phyloP scores from a whole-genome alignment of 2,329 filamentous ascomycete genomes.

The Penicillium crustosum region DNA sequence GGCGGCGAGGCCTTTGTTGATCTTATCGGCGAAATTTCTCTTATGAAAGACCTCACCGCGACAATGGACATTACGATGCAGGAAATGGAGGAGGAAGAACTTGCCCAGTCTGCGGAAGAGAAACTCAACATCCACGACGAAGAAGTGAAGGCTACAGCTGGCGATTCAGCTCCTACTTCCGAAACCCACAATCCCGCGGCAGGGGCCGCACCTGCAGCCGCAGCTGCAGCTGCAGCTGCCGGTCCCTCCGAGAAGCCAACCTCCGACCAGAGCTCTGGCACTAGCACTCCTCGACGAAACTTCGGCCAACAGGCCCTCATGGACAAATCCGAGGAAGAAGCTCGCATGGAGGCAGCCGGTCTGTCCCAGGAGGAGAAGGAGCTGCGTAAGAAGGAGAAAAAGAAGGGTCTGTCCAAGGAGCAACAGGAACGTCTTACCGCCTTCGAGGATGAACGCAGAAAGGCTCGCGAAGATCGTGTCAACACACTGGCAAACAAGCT shows the following conservation, averaged over 20 bases:
- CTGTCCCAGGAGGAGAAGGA: slow-evolving; percentile 73
- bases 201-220: slow-evolving; percentile 46
- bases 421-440: slow-evolving; percentile 88
- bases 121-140: slow-evolving; percentile 49
- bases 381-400: slow-evolving; percentile 78
- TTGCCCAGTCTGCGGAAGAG: slow-evolving; percentile 54
- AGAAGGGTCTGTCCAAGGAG: slow-evolving; percentile 85
- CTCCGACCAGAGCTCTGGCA: slow-evolving; percentile 38
- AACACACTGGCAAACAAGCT: slow-evolving; percentile 81
- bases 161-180: slow-evolving; percentile 21
- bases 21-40: slow-evolving; percentile 95
- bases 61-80: slow-evolving; percentile 98
- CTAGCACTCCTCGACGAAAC: slow-evolving; percentile 51
- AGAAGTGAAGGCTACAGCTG: slow-evolving; percentile 45
- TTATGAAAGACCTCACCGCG: slow-evolving; percentile 97
- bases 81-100: slow-evolving; percentile 68
- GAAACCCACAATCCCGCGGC: slow-evolving; percentile 57
- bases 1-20: slow-evolving; percentile 94
- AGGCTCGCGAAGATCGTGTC: slow-evolving; percentile 84
- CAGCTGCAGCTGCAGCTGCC: slow-evolving; percentile 26
- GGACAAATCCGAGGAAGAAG: slow-evolving; percentile 80
- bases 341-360: slow-evolving; percentile 62
- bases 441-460: slow-evolving; percentile 81
- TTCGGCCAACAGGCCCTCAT: slow-evolving; percentile 83
- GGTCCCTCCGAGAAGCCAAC: slow-evolving; percentile 22